These are phyloP conservation scores for Coemansia sp. DNA, from an alignment of 192 early-diverging fungal species.

Conservation along the genomic window DNA sequence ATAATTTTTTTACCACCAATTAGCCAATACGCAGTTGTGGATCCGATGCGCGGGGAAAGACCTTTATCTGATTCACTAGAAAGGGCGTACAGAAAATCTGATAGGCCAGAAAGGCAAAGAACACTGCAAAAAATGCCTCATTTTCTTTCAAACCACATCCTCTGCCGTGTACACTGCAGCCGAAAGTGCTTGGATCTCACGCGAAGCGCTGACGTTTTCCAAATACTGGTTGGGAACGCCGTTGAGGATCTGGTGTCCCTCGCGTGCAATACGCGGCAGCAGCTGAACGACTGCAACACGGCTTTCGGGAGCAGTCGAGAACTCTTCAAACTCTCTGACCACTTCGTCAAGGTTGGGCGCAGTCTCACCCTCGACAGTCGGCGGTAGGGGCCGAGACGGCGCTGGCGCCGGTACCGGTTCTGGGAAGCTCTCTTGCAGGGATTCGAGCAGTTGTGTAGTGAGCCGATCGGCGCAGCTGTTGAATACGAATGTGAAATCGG, in stretches of 20 bases:
- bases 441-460: conserved; percentile 47
- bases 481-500: conserved; percentile 44
- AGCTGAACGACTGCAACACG: conserved; percentile 62
- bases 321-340: conserved; percentile 62
- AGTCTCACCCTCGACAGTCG: conserved; percentile 43
- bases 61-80: conserved; percentile 9
- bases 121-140: neutral
- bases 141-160: conserved; percentile 27
- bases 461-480: conserved; percentile 48
- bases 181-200: conserved; percentile 74
- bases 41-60: neutral
- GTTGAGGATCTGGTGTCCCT: conserved; percentile 71
- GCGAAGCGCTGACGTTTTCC: conserved; percentile 66
- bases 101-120: neutral
- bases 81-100: neutral
- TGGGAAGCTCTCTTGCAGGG: conserved; percentile 54
- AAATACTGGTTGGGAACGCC: conserved; percentile 73
- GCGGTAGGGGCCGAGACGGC: conserved; percentile 32
- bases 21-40: conserved; percentile 1
- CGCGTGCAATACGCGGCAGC: conserved; percentile 65
- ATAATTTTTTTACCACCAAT: neutral
- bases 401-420: conserved; percentile 34
- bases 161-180: conserved; percentile 75
- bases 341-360: conserved; percentile 50
- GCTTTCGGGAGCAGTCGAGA: conserved; percentile 48